Evolutionary conservation across 2,329 filamentous ascomycete genomes (phyloP), one percentile per base, ranked within the genome.

Genomic region (Sclerotinia borealis): DNA sequence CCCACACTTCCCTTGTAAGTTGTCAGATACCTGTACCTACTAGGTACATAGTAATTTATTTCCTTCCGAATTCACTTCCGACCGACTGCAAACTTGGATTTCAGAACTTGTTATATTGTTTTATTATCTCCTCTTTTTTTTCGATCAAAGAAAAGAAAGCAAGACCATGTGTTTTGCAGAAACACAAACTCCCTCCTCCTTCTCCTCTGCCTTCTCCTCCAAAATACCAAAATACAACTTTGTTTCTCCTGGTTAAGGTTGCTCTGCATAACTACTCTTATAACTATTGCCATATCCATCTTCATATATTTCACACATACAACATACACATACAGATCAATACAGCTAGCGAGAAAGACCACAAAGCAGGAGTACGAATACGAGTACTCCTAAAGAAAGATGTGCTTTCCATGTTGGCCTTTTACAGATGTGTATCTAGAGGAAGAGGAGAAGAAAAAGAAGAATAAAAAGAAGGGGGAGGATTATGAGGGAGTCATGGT

Each of bases 391-490:
- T 13, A 13, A 34, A 8, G 4, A 37, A 67, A 59, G 4, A 69
- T 69, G 69, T 71, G 69, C 41, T 25, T 69, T 15, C 68, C 68
- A 15, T 72, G 70, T 47, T 70, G 63, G 65, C 67, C 68, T 3
- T 70, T 64, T 22, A 55, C 66, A 2, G 68, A 71, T 22, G 41
- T 72, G 17, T 68, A 65, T 49, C 45, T 73, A 3, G 70, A 72
- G 55, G 69, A 72, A 13, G 62, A 65, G 22, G 36, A 59, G 3
- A 52, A 61, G 15, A 59, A 63, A 36, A 66, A 67, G 63, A 68
- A 66, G 13, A 27, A 64, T 4, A 59, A 61, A 34, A 59, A 61
- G 50, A 66, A 67, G 63, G 67, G 66, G 22, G 27, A 61, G 8
- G 29, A 3, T 48, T 62, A 65, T 50, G 59, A 63, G 15, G 27